A percentile compares a stretch with the other conserved stretches of the same genome.
Conservation (phyloP, 2,329 filamentous ascomycete species). For the Trichophyton rubrum region DNA sequence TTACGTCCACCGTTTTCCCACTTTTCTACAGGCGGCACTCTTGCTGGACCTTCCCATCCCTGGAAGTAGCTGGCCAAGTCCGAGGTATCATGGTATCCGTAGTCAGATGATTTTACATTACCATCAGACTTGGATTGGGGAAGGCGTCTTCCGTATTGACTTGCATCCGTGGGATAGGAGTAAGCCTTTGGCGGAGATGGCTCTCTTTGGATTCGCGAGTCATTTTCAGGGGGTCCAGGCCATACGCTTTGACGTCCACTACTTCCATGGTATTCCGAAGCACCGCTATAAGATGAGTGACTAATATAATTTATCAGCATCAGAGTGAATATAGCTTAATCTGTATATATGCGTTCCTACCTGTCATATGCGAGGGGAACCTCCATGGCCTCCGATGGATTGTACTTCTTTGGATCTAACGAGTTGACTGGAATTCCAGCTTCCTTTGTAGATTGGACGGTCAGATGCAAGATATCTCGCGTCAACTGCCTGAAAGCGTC, state of each 20-base stretch:
- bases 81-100: neutral
- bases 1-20: neutral
- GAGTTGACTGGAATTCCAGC: constrained; percentile 2
- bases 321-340: neutral
- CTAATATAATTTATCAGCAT: constrained; percentile 7
- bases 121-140: constrained; percentile 16
- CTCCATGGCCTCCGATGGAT: constrained; percentile 16
- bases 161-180: constrained; percentile 14
- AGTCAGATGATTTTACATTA: constrained; percentile 13
- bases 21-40: neutral
- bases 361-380: constrained; percentile 21
- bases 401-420: constrained; percentile 13
- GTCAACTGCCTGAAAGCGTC: constrained; percentile 13
- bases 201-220: constrained; percentile 5
- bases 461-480: constrained; percentile 14
- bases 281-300: constrained; percentile 18
- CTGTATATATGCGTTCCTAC: constrained; percentile 14
- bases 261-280: constrained; percentile 18
- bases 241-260: constrained; percentile 17
- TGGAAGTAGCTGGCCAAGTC: constrained; percentile 6
- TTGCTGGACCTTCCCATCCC: constrained; percentile 6
- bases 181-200: constrained; percentile 13
- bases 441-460: constrained; percentile 8
- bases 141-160: constrained; percentile 10
- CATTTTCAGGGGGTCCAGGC: constrained; percentile 15